Conservation (phyloP, 202 grass and related monocot genomes). For the Schoenoplectus tabernaemontani region DNA sequence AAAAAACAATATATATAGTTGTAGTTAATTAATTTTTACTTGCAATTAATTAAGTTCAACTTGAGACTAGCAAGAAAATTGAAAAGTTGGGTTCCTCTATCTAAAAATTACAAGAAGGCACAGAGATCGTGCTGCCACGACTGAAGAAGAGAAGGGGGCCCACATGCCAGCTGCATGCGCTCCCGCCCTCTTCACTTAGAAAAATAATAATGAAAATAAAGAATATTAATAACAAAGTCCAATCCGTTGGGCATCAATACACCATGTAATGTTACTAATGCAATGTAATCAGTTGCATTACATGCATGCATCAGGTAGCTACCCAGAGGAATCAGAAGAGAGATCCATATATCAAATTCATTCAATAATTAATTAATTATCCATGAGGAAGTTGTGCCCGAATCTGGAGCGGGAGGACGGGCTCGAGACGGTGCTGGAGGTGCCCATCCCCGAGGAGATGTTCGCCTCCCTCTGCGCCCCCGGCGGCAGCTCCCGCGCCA, state of each 20-base stretch:
- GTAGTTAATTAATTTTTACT: too few species aligned
- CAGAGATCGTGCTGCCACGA: slow-evolving; percentile 53
- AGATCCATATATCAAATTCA: not conserved
- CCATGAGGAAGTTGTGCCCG: slow-evolving; percentile 55
- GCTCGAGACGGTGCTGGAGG: slow-evolving; percentile 95
- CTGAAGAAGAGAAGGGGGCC: slow-evolving; percentile 21
- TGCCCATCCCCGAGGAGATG: slow-evolving; percentile 97
- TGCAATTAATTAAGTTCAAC: too few species aligned
- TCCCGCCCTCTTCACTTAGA: slow-evolving; percentile 15
- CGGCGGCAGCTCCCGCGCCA: slow-evolving; percentile 19
- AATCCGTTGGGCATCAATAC: not conserved
- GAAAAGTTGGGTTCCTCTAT: not conserved
- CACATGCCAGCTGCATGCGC: slow-evolving; percentile 44
- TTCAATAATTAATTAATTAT: too few species aligned
- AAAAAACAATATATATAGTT: too few species aligned
- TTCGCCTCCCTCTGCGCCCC: slow-evolving; percentile 34
- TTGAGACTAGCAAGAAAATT: too few species aligned
- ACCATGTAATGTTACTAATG: too few species aligned
- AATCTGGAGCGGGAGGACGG: slow-evolving; percentile 91
- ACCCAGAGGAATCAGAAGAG: too few species aligned
- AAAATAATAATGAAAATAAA: not conserved
- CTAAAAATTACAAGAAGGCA: not conserved
- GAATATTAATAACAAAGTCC: not conserved
- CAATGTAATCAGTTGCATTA: not conserved
- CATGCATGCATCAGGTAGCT: too few species aligned